A percentile compares a stretch with the other conserved stretches of the same genome.
phyloP scores from a whole-genome alignment of 2,329 filamentous ascomycete species.

The Aspergillus phoenicis region DNA sequence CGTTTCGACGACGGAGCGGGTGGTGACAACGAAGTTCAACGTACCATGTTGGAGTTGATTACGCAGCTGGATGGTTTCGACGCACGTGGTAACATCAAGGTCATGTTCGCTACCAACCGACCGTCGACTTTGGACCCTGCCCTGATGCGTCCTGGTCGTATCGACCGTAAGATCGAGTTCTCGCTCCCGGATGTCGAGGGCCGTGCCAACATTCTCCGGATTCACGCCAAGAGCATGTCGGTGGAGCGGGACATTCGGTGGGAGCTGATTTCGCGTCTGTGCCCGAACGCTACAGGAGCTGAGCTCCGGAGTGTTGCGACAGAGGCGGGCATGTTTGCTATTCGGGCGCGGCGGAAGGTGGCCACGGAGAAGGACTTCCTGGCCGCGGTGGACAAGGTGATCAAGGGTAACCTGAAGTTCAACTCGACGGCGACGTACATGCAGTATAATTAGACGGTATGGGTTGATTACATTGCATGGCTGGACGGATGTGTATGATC shows the following conservation, averaged over 20 bases:
- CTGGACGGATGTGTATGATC: slow-evolving; percentile 39
- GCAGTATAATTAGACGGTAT: slow-evolving; percentile 83
- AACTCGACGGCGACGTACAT: slow-evolving; percentile 98
- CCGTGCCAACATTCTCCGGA: slow-evolving; percentile 93
- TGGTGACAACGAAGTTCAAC: slow-evolving; percentile 95
- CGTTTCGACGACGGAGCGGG: slow-evolving; percentile 96
- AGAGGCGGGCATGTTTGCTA: slow-evolving; percentile 98
- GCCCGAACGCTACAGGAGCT: slow-evolving; percentile 95
- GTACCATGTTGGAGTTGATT: slow-evolving; percentile 97
- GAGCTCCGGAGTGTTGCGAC: slow-evolving; percentile 96
- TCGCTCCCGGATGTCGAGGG: slow-evolving; percentile 95
- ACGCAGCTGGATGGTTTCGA: slow-evolving; percentile 97
- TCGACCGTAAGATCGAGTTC: slow-evolving; percentile 99
- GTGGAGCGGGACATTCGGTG: slow-evolving; percentile 98
- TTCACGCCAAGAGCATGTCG: slow-evolving; percentile 99
- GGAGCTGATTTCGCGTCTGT: slow-evolving; percentile 96
- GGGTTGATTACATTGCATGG: slow-evolving; percentile 29
- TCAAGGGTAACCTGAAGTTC: slow-evolving; percentile 99
- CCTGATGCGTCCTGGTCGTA: slow-evolving; percentile 94
- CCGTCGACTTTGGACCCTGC: slow-evolving; percentile 95
- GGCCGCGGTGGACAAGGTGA: slow-evolving; percentile 97
- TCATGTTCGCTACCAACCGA: slow-evolving; percentile 98
- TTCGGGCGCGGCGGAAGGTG: slow-evolving; percentile 91
- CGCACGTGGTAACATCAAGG: slow-evolving; percentile 95
- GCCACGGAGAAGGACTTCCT: slow-evolving; percentile 99